phyloP scores from a whole-genome alignment of 1,284 basidiomycete genomes.

The Fistulinella staudtii region DNA sequence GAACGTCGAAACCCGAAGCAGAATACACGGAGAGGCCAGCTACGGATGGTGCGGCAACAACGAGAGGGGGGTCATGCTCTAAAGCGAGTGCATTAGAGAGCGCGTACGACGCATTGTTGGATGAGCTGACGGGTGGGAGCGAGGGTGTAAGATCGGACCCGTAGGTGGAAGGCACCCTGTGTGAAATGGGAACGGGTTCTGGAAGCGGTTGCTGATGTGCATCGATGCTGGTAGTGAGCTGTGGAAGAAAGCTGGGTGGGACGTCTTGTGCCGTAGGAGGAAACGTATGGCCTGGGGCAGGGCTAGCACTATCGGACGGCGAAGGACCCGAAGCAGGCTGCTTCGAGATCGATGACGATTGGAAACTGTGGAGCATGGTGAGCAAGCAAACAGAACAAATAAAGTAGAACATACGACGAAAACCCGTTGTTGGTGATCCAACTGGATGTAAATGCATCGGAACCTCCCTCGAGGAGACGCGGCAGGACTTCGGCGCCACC shows the following conservation, averaged over 20 bases:
- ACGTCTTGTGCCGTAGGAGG: constrained; percentile 1
- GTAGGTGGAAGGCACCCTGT: constrained; percentile 1
- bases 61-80: background rate
- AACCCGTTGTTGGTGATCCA: constrained; percentile 52
- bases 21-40: constrained; percentile 69
- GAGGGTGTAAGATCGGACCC: constrained; percentile 1
- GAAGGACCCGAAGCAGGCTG: constrained; percentile 3
- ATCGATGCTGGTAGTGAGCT: constrained; percentile 1
- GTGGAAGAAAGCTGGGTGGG: background rate
- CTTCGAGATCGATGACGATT: constrained; percentile 16
- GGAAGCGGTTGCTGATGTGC: constrained; percentile 6
- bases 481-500: constrained; percentile 68
- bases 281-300: background rate
- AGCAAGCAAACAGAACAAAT: constrained; percentile 12
- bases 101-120: constrained; percentile 4
- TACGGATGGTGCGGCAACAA: constrained; percentile 21
- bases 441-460: constrained; percentile 30
- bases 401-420: constrained; percentile 20
- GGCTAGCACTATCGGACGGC: background rate
- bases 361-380: constrained; percentile 27
- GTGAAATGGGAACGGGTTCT: constrained; percentile 6
- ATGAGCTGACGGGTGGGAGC: background rate
- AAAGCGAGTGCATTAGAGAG: constrained; percentile 8
- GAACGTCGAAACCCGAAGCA: constrained; percentile 84
- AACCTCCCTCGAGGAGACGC: constrained; percentile 35